Evolutionary conservation across 1,284 basidiomycete species (phyloP).

Genomic region (Athelia sp.): DNA sequence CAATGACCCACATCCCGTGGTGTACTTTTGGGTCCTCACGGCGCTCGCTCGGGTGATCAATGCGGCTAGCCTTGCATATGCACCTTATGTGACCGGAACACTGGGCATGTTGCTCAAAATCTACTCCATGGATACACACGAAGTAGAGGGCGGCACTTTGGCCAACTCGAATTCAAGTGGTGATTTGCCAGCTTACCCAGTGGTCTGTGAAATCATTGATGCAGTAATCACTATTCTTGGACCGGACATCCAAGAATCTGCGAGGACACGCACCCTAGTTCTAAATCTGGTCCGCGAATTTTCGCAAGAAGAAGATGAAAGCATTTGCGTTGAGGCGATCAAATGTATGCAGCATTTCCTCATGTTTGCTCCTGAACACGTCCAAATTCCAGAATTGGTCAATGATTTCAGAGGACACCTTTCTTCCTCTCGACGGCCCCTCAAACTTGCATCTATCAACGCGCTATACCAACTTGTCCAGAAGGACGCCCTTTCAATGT

Average conservation of each 20-base stretch:
- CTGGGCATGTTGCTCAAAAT: conserved; percentile 90
- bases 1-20: conserved; percentile 94
- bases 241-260: conserved; percentile 90
- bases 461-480: conserved; percentile 97
- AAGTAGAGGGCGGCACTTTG: conserved; percentile 88
- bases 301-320: conserved; percentile 81
- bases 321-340: conserved; percentile 89
- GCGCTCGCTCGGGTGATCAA: conserved; percentile 87
- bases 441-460: conserved; percentile 93
- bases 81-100: conserved; percentile 84
- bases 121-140: conserved; percentile 89
- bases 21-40: conserved; percentile 90
- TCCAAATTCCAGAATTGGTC: conserved; percentile 77
- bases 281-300: conserved; percentile 87
- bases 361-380: conserved; percentile 87
- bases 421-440: conserved; percentile 71
- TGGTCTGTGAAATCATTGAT: conserved; percentile 88
- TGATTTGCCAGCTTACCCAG: conserved; percentile 88
- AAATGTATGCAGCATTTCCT: conserved; percentile 95
- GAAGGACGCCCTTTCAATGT: conserved; percentile 89
- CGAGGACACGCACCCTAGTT: conserved; percentile 76
- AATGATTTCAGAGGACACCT: conserved; percentile 73
- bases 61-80: conserved; percentile 89
- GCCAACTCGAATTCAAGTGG: conserved; percentile 84
- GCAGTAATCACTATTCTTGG: conserved; percentile 93